Base-by-base conservation (phyloP, 768 basidiomycete genomes). In the Boletales sp. region DNA sequence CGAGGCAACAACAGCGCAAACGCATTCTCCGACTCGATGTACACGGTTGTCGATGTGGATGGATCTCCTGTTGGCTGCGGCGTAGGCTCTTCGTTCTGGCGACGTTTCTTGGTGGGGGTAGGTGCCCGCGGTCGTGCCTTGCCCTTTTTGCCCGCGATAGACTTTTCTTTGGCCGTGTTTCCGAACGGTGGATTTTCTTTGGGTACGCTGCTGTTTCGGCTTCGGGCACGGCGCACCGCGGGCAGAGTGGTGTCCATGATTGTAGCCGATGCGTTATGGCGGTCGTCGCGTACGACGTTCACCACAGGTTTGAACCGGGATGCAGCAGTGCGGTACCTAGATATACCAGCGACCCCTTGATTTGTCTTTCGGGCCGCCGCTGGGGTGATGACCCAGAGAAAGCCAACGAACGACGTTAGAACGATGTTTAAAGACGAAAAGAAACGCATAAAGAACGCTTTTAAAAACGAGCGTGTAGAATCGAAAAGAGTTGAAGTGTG, bases 21-120 rank as follows among this genome's bases (percentile, higher is more conserved):
- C 30, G 62, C 52, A 8, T 58, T 54, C 15, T 44, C 56, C 31
- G 52, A 58, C 5, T 31, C 52, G 45, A 68, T 67, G 51, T 71
- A 70, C 24, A 75, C 68, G 1, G 72, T 76, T 6, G 70, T 74
- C 21, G 58, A 52, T 7, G 54, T 8, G 0, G 68, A 69, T 2
- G 69, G 48, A 0, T 53, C 48, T 2, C 71, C 73, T 1, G 74
- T 75, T 3, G 74, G 73, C 40, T 66, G 62, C 4, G 74, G 74
- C 2, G 74, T 75, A 0, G 74, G 75, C 17, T 58, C 51, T 7
- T 50, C 56, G 31, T 66, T 51, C 31, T 50, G 65, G 19, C 63
- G 60, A n/a, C 55, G 61, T 38, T 13, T 34, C 21, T 40, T 50
- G 19, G 60, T 62, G 0, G 57, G 54, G 4, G 60, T 53, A 36